Conservation (phyloP, 495 filamentous ascomycete species). For the Penicillium roqueforti region DNA sequence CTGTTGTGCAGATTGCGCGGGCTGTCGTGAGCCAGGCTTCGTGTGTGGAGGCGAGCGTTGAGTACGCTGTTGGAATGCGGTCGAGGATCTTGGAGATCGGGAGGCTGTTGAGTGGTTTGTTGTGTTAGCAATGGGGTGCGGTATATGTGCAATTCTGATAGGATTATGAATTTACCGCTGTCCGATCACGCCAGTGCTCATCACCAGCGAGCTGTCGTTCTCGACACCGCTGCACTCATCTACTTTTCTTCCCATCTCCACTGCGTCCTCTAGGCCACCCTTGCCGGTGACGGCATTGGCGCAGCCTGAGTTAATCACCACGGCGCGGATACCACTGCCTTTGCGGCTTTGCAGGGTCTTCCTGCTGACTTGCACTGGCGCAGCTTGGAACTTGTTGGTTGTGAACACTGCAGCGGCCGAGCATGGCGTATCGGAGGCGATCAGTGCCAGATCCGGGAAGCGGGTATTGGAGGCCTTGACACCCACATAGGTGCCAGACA, state of each 20-base stretch:
- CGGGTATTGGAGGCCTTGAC: conserved; percentile 89
- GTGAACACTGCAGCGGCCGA: conserved; percentile 95
- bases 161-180: conserved; percentile 57
- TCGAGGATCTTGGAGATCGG: conserved; percentile 86
- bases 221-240: conserved; percentile 64
- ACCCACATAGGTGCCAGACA: conserved; percentile 83
- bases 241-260: conserved; percentile 71
- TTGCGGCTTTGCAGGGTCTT: conserved; percentile 60
- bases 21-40: conserved; percentile 82
- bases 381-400: conserved; percentile 96
- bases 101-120: conserved; percentile 46
- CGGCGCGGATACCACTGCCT: conserved; percentile 68
- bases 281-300: conserved; percentile 97
- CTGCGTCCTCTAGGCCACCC: conserved; percentile 84
- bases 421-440: conserved; percentile 83
- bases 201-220: conserved; percentile 73
- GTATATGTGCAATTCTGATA: background rate
- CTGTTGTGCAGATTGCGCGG: conserved; percentile 95
- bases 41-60: conserved; percentile 66
- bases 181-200: conserved; percentile 98
- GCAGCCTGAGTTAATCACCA: conserved; percentile 93
- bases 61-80: conserved; percentile 72
- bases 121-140: background rate
- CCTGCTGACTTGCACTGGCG: conserved; percentile 81
- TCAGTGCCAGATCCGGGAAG: conserved; percentile 82